Base-by-base conservation (phyloP, 345 rosid genomes). In the Hirschfeldia incana region DNA sequence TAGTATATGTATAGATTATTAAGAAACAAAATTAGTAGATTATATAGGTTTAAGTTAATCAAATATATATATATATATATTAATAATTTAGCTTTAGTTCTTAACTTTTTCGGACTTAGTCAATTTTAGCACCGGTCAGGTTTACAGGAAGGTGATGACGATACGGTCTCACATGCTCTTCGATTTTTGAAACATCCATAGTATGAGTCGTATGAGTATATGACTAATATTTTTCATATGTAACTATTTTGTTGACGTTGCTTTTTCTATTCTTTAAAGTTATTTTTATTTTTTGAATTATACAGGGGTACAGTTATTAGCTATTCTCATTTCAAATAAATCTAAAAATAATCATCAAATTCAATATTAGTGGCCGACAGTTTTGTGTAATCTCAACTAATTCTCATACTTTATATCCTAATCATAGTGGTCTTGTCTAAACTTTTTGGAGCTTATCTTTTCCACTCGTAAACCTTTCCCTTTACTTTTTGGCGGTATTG, bases 391-490 rank as follows among this genome's bases (percentile, higher is more conserved):
- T 12, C 65, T 13, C 33, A 29, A 62, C 37, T 62, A 62, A 62
- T 62, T 6, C 15, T 3, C 37, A 62, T 29, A 6, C 17, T 62
- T 62, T 30, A 13, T 62, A 12, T 29, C 66, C 66, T 29, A 62
- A 62, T 62, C 66, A 62, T 12, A 62, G 37, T 62, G 17, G 21
- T 62, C 10, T 62, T 62, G 17, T 62, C 66, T 61, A 61, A 29
- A 61, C 4, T 30, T 60, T 29, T 13, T 29, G 17, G 37, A 61
- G 37, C 0, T 61, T 61, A 61, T 61, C 66, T 6, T 62, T 62
- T 62, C 33, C 17, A 29, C 13, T 30, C 17, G 37, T 62, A 29
- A 61, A 29, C 36, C 9, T 61, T 34, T 12, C 67, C 39, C 21
- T 0, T 59, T 7, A 27, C 3, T 8, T 59, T 59, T 59, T 59